Conservation (phyloP, 257 asterid genomes). For the Handroanthus guayacan region DNA sequence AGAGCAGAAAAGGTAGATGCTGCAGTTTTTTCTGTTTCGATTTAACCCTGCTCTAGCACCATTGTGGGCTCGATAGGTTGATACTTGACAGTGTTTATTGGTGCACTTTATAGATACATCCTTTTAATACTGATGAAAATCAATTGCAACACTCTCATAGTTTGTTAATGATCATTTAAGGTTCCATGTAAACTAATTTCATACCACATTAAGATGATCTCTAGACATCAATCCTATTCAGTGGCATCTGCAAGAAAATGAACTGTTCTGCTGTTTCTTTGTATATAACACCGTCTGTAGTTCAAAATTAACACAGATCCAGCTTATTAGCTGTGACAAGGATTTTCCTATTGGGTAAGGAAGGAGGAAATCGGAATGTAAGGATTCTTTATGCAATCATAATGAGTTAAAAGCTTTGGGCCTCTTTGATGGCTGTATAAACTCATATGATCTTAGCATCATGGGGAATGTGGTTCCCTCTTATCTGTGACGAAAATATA, state of each 20-base stretch:
- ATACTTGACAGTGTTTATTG: neutral
- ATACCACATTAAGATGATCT: neutral
- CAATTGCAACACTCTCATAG: neutral
- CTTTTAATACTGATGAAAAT: constrained; percentile 10
- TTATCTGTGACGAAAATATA: neutral
- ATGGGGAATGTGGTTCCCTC: constrained; percentile 3
- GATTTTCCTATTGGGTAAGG: neutral
- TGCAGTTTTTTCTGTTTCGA: neutral
- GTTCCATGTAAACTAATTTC: neutral
- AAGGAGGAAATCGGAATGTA: neutral
- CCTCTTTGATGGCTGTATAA: neutral
- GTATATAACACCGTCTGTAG: neutral
- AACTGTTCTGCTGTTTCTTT: neutral
- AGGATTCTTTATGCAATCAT: neutral
- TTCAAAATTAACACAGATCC: neutral
- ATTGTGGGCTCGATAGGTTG: no score
- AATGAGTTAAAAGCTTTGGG: neutral
- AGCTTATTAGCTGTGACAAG: neutral
- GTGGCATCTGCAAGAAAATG: neutral
- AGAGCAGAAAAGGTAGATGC: constrained; percentile 81
- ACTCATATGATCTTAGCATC: neutral
- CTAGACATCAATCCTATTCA: constrained; percentile 15
- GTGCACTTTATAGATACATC: constrained; percentile 21
- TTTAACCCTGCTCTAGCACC: neutral
- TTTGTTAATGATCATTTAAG: neutral